Base-by-base conservation (phyloP, 768 basidiomycete genomes). In the Tubosaeta sp. region DNA sequence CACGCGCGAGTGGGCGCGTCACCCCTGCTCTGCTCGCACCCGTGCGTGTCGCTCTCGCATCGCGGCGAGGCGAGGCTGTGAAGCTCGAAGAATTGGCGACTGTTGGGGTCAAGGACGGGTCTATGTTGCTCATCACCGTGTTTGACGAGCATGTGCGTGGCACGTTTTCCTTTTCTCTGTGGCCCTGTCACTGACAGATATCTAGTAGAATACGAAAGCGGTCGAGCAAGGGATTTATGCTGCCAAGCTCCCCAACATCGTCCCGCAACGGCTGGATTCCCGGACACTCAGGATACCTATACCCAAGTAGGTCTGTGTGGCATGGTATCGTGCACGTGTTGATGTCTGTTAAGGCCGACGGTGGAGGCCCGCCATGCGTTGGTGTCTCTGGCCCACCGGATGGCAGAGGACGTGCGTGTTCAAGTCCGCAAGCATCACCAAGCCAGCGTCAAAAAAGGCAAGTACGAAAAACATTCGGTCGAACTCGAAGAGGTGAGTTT, bases 211-310 rank as follows among this genome's bases (percentile, higher is more conserved):
- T 46, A 69, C 86, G 62, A 91, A 90, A 71, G 72, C 75, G 34
- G 81, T 90, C 35, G 89, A 93, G 65, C 76, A 80, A 57, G 88
- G 79, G 0, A 69, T 93, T 6, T 89, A 90, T 59, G 77, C 80
- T n/a, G 83, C 86, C 4, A 86, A 86, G 55, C 71, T 91, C 32
- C 83, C 87, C 9, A 77, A 82, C 25, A 76, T 89, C 10, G 75
- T 83, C 0, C 90, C 90, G 4, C 90, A 92, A 57, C 76, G 76
- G 49, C 69, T 79, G 36, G 90, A 93, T 59, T 70, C 62, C 27
- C 78, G 83, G 38, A 92, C 90, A 2, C 77, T 93, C 56, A 86
- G 79, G 55, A 80, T 93, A 52, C 86, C 89, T 0, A 82, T 92
- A 65, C 86, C 90, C 38, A 90, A 83, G 90, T 90, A 55, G 13